Conservation (phyloP, 495 filamentous ascomycete species). For the Tuber magnatum region DNA sequence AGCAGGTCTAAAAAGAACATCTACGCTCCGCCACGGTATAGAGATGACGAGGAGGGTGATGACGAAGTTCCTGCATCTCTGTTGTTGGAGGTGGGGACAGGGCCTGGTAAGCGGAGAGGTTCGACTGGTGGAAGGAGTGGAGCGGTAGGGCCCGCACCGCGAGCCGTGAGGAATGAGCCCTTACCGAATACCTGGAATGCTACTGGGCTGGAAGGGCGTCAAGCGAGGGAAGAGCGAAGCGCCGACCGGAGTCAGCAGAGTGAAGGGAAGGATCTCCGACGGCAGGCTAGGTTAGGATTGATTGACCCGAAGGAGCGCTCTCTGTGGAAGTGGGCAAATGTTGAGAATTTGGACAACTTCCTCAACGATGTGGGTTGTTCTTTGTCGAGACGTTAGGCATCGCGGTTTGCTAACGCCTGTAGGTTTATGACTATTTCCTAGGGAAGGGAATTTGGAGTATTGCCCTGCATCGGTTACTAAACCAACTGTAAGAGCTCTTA, state of each 20-base stretch:
- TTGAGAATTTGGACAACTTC: constrained; percentile 84
- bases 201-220: constrained; percentile 21
- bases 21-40: constrained; percentile 40
- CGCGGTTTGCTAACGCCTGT: constrained; percentile 5
- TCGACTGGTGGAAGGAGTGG: constrained; percentile 8
- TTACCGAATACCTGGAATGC: constrained; percentile 52
- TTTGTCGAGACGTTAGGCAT: neutral
- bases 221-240: neutral
- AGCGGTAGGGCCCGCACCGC: constrained; percentile 52
- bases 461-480: constrained; percentile 59
- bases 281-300: constrained; percentile 45
- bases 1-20: constrained; percentile 35
- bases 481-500: constrained; percentile 58
- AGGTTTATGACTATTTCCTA: constrained; percentile 80
- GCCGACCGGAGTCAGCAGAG: constrained; percentile 22
- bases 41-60: constrained; percentile 65
- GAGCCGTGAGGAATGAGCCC: constrained; percentile 44
- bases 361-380: constrained; percentile 53
- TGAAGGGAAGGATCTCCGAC: constrained; percentile 41
- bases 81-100: constrained; percentile 59
- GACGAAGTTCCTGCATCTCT: constrained; percentile 90
- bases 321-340: constrained; percentile 93
- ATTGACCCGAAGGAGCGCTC: constrained; percentile 70
- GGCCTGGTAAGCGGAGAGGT: constrained; percentile 21
- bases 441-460: constrained; percentile 90